Evolutionary conservation across 2,329 filamentous ascomycete genomes (phyloP).

Genomic region (Sclerotinia nivalis): DNA sequence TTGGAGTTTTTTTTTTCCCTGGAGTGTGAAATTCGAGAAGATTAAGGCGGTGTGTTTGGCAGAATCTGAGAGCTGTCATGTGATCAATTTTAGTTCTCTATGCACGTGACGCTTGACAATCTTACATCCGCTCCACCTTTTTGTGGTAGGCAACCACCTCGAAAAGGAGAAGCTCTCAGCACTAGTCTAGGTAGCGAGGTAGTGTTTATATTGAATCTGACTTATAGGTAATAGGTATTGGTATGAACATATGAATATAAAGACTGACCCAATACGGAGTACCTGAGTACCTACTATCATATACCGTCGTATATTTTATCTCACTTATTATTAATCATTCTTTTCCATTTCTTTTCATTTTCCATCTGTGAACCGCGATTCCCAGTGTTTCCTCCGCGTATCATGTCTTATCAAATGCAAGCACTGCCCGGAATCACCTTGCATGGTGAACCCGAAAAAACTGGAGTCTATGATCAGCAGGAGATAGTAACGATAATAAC

Average conservation of each 20-base stretch:
- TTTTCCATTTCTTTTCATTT: background rate
- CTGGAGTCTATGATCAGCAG: constrained; percentile 3
- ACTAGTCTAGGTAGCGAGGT: background rate
- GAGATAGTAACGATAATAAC: constrained; percentile 23
- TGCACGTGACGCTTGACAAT: background rate
- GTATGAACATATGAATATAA: too few species aligned
- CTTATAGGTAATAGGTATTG: background rate
- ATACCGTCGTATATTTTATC: background rate
- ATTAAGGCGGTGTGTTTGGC: constrained; percentile 2
- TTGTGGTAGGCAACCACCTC: background rate
- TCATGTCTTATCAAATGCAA: constrained; percentile 1
- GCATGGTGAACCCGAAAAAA: background rate
- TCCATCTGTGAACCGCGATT: background rate
- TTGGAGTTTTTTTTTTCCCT: background rate
- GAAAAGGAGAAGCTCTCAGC: background rate
- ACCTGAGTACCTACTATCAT: too few species aligned
- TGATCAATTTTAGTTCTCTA: background rate
- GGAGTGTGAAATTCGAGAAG: background rate
- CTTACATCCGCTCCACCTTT: background rate
- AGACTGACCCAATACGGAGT: too few species aligned
- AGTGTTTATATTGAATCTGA: background rate
- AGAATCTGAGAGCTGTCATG: background rate
- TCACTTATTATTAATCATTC: background rate
- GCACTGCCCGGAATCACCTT: background rate
- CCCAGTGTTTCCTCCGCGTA: background rate